phyloP scores from a whole-genome alignment of 192 early-diverging fungal species.

The Coemansia sp. region DNA sequence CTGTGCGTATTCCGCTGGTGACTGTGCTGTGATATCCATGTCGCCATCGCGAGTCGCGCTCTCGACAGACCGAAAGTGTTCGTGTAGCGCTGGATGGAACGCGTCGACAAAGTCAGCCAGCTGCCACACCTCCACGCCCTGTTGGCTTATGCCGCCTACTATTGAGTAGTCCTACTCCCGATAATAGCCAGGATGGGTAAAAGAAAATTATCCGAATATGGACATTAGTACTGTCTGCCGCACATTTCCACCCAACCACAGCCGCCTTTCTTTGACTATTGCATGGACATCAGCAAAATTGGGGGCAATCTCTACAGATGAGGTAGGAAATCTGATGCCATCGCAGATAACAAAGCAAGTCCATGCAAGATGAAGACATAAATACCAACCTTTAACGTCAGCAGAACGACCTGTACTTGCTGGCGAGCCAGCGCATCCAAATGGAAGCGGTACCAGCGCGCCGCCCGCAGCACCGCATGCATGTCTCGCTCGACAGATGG shows the following conservation, averaged over 20 bases:
- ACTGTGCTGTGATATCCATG: conserved; percentile 44
- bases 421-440: conserved; percentile 27
- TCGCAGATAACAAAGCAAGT: conserved; percentile 20
- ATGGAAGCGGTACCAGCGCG: conserved; percentile 63
- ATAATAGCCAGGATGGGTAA: no score
- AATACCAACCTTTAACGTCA: conserved; percentile 23
- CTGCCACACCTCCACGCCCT: conserved; percentile 22
- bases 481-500: conserved; percentile 52
- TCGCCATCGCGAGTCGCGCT: conserved; percentile 58
- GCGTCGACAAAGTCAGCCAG: conserved; percentile 46
- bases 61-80: conserved; percentile 52
- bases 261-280: neutral
- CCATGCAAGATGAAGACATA: neutral
- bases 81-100: conserved; percentile 48
- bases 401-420: conserved; percentile 23
- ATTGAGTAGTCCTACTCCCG: no score
- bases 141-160: neutral
- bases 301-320: neutral
- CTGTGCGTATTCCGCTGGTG: conserved; percentile 34
- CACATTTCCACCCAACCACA: neutral
- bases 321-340: conserved; percentile 9
- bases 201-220: neutral
- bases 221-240: neutral
- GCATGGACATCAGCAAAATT: no score
- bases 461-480: conserved; percentile 56